Conservation (phyloP, 352 stramenopile species). For the Phytophthora nicotianae region DNA sequence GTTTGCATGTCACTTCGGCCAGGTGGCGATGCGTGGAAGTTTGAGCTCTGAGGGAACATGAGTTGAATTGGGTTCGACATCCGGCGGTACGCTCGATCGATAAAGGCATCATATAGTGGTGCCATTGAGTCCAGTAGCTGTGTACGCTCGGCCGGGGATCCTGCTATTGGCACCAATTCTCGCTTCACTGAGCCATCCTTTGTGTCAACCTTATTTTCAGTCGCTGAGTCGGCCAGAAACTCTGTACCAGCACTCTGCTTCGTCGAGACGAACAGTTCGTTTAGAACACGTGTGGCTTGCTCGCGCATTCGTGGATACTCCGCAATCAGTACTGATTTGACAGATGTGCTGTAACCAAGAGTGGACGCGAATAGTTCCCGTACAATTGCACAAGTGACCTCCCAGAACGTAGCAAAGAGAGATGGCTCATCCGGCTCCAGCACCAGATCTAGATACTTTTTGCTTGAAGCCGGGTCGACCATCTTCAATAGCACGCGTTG, state of each 20-base stretch:
- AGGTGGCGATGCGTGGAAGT: conserved; percentile 83
- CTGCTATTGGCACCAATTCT: conserved; percentile 44
- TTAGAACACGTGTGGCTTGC: conserved; percentile 68
- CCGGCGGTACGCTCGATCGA: conserved; percentile 60
- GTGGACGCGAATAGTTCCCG: conserved; percentile 72
- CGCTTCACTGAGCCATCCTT: conserved; percentile 1
- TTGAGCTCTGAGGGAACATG: conserved; percentile 87
- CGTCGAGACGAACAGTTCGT: conserved; percentile 64
- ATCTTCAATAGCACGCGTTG: conserved; percentile 88
- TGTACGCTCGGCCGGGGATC: conserved; percentile 46
- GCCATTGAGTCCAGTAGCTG: conserved; percentile 78
- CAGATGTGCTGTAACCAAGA: conserved; percentile 54
- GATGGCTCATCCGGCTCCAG: conserved; percentile 76
- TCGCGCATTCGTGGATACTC: conserved; percentile 84
- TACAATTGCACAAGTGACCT: conserved; percentile 81
- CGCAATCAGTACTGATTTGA: conserved; percentile 76
- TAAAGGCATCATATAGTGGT: conserved; percentile 72
- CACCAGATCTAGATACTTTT: conserved; percentile 74
- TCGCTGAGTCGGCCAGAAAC: conserved; percentile 27
- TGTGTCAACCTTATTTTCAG: conserved; percentile 1
- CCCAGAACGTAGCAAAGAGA: conserved; percentile 87
- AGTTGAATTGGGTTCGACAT: conserved; percentile 83
- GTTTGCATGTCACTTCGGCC: conserved; percentile 86
- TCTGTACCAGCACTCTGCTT: conserved; percentile 36
- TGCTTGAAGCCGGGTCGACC: conserved; percentile 45